Percentiles rank a stretch among this genome's conserved stretches.
Evolutionary conservation across 495 filamentous ascomycete species (phyloP).

Genomic region (Lichenothelia convexa): DNA sequence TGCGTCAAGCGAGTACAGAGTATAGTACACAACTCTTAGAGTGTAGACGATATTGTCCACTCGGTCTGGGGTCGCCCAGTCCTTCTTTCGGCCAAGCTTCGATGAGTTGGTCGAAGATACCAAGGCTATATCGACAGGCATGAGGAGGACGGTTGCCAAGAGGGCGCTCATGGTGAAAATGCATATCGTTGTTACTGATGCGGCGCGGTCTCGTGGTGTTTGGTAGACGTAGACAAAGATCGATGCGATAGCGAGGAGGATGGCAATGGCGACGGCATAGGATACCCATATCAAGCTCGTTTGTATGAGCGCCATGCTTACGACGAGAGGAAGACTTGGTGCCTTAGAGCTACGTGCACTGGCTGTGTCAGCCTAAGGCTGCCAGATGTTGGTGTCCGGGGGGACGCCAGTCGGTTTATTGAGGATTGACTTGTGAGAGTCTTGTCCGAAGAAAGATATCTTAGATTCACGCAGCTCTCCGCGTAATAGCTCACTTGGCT

Average conservation of each 20-base stretch:
- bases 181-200: constrained; percentile 58
- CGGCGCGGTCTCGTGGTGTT: constrained; percentile 66
- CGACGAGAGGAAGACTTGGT: too few relatives aligned
- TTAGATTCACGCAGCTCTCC: too few relatives aligned
- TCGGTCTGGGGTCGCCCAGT: constrained; percentile 71
- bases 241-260: constrained; percentile 52
- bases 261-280: constrained; percentile 60
- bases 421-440: too few relatives aligned
- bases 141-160: constrained; percentile 77
- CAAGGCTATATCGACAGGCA: constrained; percentile 89
- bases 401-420: too few relatives aligned
- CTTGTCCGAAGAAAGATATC: too few relatives aligned
- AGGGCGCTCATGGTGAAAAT: constrained; percentile 73
- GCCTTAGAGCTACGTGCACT: too few relatives aligned
- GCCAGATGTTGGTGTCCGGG: too few relatives aligned
- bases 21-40: constrained; percentile 80
- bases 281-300: constrained; percentile 78
- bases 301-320: constrained; percentile 48
- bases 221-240: constrained; percentile 81
- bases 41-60: constrained; percentile 61
- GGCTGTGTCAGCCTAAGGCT: too few relatives aligned
- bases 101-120: constrained; percentile 72
- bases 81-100: constrained; percentile 64
- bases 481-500: too few relatives aligned
- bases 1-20: constrained; percentile 79